A percentile compares a stretch with the other conserved stretches of the same genome.
Conservation (phyloP, 768 basidiomycete genomes). For the Epithele typhae region DNA sequence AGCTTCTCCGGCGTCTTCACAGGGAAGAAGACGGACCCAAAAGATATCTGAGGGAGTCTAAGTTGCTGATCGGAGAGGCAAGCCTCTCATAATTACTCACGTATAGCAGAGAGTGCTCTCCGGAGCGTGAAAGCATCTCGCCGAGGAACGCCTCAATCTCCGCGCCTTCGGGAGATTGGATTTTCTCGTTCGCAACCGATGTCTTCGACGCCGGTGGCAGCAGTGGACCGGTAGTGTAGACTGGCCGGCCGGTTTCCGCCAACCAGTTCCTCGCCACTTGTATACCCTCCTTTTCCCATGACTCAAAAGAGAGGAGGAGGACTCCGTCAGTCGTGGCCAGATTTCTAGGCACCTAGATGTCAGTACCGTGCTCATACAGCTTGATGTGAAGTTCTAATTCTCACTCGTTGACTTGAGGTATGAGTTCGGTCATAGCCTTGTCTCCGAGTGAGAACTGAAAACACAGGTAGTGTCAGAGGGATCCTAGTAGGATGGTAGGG, state of each 20-base stretch:
- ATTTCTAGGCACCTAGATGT: not conserved
- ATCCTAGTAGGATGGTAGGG: no score
- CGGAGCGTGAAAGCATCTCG: conserved; percentile 7
- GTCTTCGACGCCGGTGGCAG: conserved; percentile 1
- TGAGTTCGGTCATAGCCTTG: not conserved
- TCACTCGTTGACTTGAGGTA: conserved; percentile 5
- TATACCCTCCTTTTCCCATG: conserved; percentile 16
- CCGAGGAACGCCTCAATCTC: conserved; percentile 17
- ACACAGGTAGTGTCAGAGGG: no score
- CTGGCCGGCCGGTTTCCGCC: conserved; percentile 7
- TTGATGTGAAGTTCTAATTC: no score
- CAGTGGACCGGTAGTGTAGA: conserved; percentile 16
- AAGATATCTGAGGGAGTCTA: conserved; percentile 23
- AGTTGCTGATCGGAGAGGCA: no score
- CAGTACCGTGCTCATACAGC: no score
- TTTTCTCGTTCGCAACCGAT: conserved; percentile 5
- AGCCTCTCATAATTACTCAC: conserved; percentile 4
- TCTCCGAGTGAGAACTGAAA: not conserved
- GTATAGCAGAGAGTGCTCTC: conserved; percentile 19
- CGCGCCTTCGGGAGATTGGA: conserved; percentile 4
- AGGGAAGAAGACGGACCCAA: conserved; percentile 22
- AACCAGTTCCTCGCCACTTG: conserved; percentile 11
- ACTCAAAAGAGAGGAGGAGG: conserved; percentile 9
- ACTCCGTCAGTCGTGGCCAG: conserved; percentile 16
- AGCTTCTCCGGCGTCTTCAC: conserved; percentile 15